These are phyloP conservation scores for Dictyostelium brefeldianum DNA, from an alignment of 78 protist genomes.

Conservation along the genomic window DNA sequence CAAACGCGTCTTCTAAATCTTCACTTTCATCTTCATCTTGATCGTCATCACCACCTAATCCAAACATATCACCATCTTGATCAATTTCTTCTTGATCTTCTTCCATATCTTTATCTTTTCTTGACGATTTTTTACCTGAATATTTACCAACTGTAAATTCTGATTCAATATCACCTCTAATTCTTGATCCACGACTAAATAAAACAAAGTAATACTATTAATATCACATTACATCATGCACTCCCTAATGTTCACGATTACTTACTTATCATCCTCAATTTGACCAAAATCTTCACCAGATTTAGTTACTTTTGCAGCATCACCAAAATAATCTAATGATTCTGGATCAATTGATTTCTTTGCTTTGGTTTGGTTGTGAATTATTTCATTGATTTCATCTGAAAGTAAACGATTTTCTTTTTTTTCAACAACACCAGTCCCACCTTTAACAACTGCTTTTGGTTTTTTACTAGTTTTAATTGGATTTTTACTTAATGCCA, in stretches of 20 bases:
- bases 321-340: constrained; percentile 48
- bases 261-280: constrained; percentile 50
- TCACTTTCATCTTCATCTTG: constrained; percentile 38
- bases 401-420: constrained; percentile 4
- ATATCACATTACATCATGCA: too few relatives aligned
- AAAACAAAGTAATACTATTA: too few relatives aligned
- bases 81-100: constrained; percentile 25
- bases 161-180: constrained; percentile 66
- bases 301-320: not conserved
- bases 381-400: not conserved
- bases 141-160: constrained; percentile 64
- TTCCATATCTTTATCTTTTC: constrained; percentile 31
- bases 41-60: not conserved
- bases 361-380: not conserved
- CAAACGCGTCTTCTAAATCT: constrained; percentile 7
- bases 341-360: constrained; percentile 72
- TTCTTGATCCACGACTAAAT: constrained; percentile 44
- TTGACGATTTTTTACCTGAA: constrained; percentile 58
- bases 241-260: too few relatives aligned
- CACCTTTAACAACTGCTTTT: not conserved
- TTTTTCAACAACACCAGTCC: not conserved
- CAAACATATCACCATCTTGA: constrained; percentile 3
- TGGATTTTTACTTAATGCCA: not conserved
- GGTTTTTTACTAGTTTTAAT: too few relatives aligned
- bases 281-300: constrained; percentile 31